Conservation (phyloP, 139 green algal genomes). For the Mychonastes homosphaera region DNA sequence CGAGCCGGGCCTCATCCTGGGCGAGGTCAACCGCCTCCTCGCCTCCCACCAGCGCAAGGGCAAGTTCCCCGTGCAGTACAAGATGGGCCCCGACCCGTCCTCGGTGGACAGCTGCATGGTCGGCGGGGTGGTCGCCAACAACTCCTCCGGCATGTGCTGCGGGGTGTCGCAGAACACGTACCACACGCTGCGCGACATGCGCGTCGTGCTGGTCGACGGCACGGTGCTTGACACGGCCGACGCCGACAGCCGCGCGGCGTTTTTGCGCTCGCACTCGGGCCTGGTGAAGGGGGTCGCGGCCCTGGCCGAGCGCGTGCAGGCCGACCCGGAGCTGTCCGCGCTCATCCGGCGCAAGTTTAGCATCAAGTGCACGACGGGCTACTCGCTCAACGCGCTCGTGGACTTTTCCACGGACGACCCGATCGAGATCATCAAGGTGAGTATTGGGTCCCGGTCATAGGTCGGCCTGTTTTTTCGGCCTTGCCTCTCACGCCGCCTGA, state of each 20-base stretch:
- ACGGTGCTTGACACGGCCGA: slow-evolving; percentile 90
- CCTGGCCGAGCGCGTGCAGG: slow-evolving; percentile 61
- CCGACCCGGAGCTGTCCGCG: slow-evolving; percentile 69
- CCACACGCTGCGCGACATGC: slow-evolving; percentile 86
- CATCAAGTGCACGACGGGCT: slow-evolving; percentile 98
- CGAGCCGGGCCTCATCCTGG: slow-evolving; percentile 88
- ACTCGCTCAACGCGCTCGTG: slow-evolving; percentile 86
- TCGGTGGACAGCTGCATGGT: slow-evolving; percentile 89
- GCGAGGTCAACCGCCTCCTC: slow-evolving; percentile 88
- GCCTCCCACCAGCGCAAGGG: slow-evolving; percentile 58
- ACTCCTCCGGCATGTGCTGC: slow-evolving; percentile 97
- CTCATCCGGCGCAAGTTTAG: slow-evolving; percentile 93
- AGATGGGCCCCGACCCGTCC: slow-evolving; percentile 93
- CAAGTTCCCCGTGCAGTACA: slow-evolving; percentile 83
- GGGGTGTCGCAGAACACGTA: slow-evolving; percentile 90
- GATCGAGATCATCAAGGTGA: slow-evolving; percentile 92
- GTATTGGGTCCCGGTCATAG: too few species aligned
- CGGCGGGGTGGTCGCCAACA: slow-evolving; percentile 91
- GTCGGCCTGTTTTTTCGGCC: too few species aligned
- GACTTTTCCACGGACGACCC: slow-evolving; percentile 82
- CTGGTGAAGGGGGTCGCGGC: slow-evolving; percentile 68
- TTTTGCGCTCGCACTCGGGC: slow-evolving; percentile 55
- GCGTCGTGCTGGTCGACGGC: slow-evolving; percentile 86
- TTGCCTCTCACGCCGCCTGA: too few species aligned
- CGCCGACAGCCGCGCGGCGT: slow-evolving; percentile 45